These are phyloP conservation scores for Daldinia bambusicola DNA, from an alignment of 495 filamentous ascomycete species.

Conservation along the genomic window DNA sequence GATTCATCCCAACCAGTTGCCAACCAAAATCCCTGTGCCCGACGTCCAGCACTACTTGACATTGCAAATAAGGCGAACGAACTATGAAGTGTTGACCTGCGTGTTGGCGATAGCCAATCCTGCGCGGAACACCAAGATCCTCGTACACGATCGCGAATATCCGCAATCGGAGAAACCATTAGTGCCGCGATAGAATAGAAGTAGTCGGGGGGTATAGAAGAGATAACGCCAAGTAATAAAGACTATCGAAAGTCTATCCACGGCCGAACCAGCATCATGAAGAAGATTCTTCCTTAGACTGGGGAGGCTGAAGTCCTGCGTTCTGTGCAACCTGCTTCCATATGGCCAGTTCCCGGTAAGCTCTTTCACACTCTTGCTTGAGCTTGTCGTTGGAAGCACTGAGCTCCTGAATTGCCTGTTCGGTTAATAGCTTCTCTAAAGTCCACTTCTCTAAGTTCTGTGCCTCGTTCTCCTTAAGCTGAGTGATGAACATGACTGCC, in stretches of 20 bases:
- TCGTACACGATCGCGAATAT: neutral
- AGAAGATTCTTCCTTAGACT: slow-evolving; percentile 55
- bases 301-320: slow-evolving; percentile 68
- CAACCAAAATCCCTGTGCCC: slow-evolving; percentile 13
- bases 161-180: slow-evolving; percentile 18
- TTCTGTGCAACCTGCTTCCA: slow-evolving; percentile 86
- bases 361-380: slow-evolving; percentile 78
- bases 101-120: slow-evolving; percentile 3
- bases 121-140: neutral
- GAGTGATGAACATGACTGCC: slow-evolving; percentile 91
- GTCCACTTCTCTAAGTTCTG: slow-evolving; percentile 97
- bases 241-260: slow-evolving; percentile 22
- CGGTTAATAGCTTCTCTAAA: slow-evolving; percentile 91
- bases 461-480: slow-evolving; percentile 93
- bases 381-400: slow-evolving; percentile 88
- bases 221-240: slow-evolving; percentile 29
- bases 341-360: slow-evolving; percentile 79
- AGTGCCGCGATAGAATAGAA: slow-evolving; percentile 33
- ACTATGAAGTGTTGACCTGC: slow-evolving; percentile 6
- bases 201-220: slow-evolving; percentile 38
- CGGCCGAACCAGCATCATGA: slow-evolving; percentile 17
- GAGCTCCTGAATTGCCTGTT: slow-evolving; percentile 92
- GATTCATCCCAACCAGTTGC: slow-evolving; percentile 25
- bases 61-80: slow-evolving; percentile 12
- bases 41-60: slow-evolving; percentile 17